Percentiles rank a stretch among this genome's conserved stretches.
These are phyloP conservation scores for Pichia occidentalis DNA, from an alignment of 805 yeast species.

Conservation along the genomic window DNA sequence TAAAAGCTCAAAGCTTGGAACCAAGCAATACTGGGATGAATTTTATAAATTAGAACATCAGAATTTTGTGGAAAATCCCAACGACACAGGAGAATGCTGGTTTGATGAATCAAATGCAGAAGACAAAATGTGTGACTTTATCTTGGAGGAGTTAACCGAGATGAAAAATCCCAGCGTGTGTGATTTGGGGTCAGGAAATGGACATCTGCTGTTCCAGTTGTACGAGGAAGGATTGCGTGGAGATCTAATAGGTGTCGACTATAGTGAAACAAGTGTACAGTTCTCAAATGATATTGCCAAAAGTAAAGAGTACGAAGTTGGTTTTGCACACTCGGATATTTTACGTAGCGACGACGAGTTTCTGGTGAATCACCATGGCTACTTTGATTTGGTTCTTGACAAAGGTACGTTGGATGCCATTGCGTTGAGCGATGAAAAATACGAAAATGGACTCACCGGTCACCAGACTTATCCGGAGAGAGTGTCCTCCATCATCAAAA, in stretches of 20 bases:
- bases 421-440: slow-evolving; percentile 63
- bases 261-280: slow-evolving; percentile 70
- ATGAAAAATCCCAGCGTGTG: slow-evolving; percentile 36
- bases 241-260: slow-evolving; percentile 71
- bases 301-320: slow-evolving; percentile 31
- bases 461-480: slow-evolving; percentile 57
- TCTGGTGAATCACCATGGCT: slow-evolving; percentile 22
- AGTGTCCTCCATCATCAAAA: slow-evolving; percentile 49
- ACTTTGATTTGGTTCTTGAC: slow-evolving; percentile 75
- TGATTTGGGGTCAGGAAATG: slow-evolving; percentile 96
- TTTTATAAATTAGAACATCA: slow-evolving; percentile 67
- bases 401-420: slow-evolving; percentile 98
- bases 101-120: slow-evolving; percentile 95
- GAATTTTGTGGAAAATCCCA: slow-evolving; percentile 66
- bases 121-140: slow-evolving; percentile 66
- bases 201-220: slow-evolving; percentile 73
- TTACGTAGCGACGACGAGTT: slow-evolving; percentile 36
- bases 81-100: slow-evolving; percentile 96
- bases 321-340: slow-evolving; percentile 67
- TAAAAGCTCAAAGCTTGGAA: slow-evolving; percentile 78
- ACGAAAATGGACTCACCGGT: slow-evolving; percentile 40
- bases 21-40: slow-evolving; percentile 86
- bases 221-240: slow-evolving; percentile 50
- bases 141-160: slow-evolving; percentile 29
- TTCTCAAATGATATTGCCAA: slow-evolving; percentile 61